These are phyloP conservation scores for Calonectria hawksworthii DNA, from an alignment of 2,329 filamentous ascomycete species.

Conservation along the genomic window DNA sequence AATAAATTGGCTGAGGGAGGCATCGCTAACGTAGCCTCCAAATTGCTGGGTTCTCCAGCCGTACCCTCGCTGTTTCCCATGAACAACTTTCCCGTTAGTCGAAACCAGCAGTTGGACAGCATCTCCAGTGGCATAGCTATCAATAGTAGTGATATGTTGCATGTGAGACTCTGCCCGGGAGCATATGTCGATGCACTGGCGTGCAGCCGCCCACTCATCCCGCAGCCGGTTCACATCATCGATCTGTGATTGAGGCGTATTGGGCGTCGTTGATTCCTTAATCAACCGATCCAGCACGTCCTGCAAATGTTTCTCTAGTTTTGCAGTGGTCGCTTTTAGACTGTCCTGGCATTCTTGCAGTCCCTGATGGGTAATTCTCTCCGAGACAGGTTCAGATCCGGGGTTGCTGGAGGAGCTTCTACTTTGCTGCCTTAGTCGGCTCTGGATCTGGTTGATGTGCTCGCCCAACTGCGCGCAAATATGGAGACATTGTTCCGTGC, in stretches of 20 bases:
- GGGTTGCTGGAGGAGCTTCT: neutral
- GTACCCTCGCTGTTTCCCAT: neutral
- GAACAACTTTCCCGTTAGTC: neutral
- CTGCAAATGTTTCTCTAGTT: neutral
- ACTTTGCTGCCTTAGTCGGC: neutral
- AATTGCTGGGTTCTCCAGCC: neutral
- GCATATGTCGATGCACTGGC: constrained; percentile 28
- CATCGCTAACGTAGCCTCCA: neutral
- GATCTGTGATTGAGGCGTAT: neutral
- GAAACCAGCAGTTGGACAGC: neutral
- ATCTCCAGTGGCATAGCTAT: neutral
- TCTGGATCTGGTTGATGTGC: constrained; percentile 37
- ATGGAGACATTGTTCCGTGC: constrained; percentile 39
- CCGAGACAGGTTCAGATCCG: neutral
- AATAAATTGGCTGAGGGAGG: neutral
- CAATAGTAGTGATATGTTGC: neutral
- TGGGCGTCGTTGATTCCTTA: neutral
- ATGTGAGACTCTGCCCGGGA: constrained; percentile 16
- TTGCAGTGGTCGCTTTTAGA: neutral
- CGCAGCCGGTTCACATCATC: constrained; percentile 23
- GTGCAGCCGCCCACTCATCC: constrained; percentile 28
- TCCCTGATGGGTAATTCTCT: constrained; percentile 21
- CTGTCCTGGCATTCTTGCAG: constrained; percentile 29
- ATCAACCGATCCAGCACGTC: neutral
- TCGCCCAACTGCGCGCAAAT: constrained; percentile 37